Conservation (phyloP, 2,329 filamentous ascomycete species). For the Grosmannia clavigera region DNA sequence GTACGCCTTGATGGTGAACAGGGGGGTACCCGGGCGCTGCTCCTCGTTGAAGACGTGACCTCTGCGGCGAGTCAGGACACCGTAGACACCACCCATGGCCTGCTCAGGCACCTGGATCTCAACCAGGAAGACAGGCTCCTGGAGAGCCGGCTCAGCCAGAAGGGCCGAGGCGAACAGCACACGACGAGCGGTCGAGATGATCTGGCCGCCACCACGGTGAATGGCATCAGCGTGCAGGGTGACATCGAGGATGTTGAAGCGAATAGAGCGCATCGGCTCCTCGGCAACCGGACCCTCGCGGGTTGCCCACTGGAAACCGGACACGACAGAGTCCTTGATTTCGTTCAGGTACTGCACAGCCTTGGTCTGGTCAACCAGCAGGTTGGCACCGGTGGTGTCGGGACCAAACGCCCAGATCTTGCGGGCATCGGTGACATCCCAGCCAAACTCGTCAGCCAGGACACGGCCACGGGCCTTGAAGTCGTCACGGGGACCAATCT, state of each 20-base stretch:
- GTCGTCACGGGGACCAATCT: constrained; percentile 91
- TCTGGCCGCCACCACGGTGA: constrained; percentile 97
- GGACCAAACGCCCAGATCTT: constrained; percentile 99
- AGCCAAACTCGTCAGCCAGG: constrained; percentile 92
- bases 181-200: constrained; percentile 96
- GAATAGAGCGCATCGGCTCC: constrained; percentile 92
- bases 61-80: constrained; percentile 93
- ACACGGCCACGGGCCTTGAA: constrained; percentile 97
- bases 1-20: constrained; percentile 73
- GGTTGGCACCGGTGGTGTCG: constrained; percentile 93
- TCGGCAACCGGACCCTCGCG: constrained; percentile 95
- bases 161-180: constrained; percentile 89
- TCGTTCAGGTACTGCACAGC: constrained; percentile 99
- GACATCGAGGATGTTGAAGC: constrained; percentile 99
- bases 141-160: constrained; percentile 79
- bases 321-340: constrained; percentile 99
- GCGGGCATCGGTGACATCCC: constrained; percentile 98
- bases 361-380: constrained; percentile 99
- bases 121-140: constrained; percentile 97
- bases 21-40: constrained; percentile 95
- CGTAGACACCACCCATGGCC: constrained; percentile 99
- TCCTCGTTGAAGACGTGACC: constrained; percentile 98
- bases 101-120: constrained; percentile 98
- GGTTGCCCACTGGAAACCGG: constrained; percentile 99
- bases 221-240: constrained; percentile 99